Evolutionary conservation across 148 eudicot species (phyloP).

Genomic region (Beta vulgaris): DNA sequence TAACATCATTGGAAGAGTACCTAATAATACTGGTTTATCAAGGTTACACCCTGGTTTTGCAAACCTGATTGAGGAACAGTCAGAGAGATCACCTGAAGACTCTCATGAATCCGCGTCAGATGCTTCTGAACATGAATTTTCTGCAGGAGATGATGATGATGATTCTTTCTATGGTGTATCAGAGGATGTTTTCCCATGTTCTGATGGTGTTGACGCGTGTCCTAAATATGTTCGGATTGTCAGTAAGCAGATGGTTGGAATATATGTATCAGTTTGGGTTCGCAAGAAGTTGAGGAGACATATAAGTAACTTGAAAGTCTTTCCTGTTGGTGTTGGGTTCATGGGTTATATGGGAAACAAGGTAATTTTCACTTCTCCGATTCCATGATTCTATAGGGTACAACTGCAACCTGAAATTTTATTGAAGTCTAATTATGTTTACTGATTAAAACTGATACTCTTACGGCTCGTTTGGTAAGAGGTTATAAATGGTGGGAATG

Average conservation of each 20-base stretch:
- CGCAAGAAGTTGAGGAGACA: constrained; percentile 70
- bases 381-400: too few relatives aligned
- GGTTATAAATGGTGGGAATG: too few relatives aligned
- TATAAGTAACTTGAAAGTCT: constrained; percentile 69
- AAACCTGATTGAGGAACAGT: constrained; percentile 40
- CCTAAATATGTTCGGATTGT: constrained; percentile 74
- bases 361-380: constrained; percentile 40
- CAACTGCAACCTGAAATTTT: too few relatives aligned
- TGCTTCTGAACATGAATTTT: constrained; percentile 38
- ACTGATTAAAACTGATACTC: too few relatives aligned
- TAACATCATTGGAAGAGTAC: constrained; percentile 23
- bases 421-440: too few relatives aligned
- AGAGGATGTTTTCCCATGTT: constrained; percentile 16
- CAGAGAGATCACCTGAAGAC: constrained; percentile 37
- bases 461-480: too few relatives aligned
- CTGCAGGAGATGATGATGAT: constrained; percentile 60
- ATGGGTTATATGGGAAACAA: constrained; percentile 99
- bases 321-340: constrained; percentile 89
- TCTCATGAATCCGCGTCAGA: constrained; percentile 45
- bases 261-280: constrained; percentile 87
- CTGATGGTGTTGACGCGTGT: constrained; percentile 20
- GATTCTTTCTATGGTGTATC: constrained; percentile 39
- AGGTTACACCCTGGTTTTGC: constrained; percentile 59
- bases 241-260: constrained; percentile 98
- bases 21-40: constrained; percentile 35